Percentiles rank a stretch among this genome's conserved stretches.
Evolutionary conservation across 805 yeast genomes (phyloP).

Genomic region (Yamadazyma insecticola): DNA sequence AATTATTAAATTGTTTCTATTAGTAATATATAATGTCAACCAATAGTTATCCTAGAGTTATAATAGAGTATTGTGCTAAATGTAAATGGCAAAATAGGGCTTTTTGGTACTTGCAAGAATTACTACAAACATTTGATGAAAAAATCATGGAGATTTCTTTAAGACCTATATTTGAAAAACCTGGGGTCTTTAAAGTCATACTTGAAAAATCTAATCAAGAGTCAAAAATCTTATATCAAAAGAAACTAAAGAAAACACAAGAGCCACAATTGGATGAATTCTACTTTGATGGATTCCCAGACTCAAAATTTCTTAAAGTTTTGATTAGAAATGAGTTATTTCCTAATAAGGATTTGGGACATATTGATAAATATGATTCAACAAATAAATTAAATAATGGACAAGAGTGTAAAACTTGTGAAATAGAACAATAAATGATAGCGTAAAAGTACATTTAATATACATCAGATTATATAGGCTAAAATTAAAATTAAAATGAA

Average conservation of each 20-base stretch:
- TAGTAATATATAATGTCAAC: neutral
- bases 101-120: slow-evolving; percentile 81
- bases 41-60: slow-evolving; percentile 18
- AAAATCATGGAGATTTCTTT: slow-evolving; percentile 42
- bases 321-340: slow-evolving; percentile 55
- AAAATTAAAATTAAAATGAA: neutral
- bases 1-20: no score
- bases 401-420: slow-evolving; percentile 15
- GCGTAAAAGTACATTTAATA: neutral
- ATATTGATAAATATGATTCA: slow-evolving; percentile 46
- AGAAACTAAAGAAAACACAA: slow-evolving; percentile 42
- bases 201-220: slow-evolving; percentile 4
- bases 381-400: slow-evolving; percentile 7
- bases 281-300: slow-evolving; percentile 75
- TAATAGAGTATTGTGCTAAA: slow-evolving; percentile 71
- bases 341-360: slow-evolving; percentile 57
- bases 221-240: slow-evolving; percentile 39
- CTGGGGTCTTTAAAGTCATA: slow-evolving; percentile 22
- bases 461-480: neutral
- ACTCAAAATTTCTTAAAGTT: slow-evolving; percentile 72
- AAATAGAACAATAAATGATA: slow-evolving; percentile 4
- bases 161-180: slow-evolving; percentile 18
- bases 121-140: slow-evolving; percentile 74
- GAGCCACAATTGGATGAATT: slow-evolving; percentile 22
- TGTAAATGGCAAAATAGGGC: slow-evolving; percentile 91